These are phyloP conservation scores for Canavalia gladiata DNA, from an alignment of 306 rosid species.

Conservation along the genomic window DNA sequence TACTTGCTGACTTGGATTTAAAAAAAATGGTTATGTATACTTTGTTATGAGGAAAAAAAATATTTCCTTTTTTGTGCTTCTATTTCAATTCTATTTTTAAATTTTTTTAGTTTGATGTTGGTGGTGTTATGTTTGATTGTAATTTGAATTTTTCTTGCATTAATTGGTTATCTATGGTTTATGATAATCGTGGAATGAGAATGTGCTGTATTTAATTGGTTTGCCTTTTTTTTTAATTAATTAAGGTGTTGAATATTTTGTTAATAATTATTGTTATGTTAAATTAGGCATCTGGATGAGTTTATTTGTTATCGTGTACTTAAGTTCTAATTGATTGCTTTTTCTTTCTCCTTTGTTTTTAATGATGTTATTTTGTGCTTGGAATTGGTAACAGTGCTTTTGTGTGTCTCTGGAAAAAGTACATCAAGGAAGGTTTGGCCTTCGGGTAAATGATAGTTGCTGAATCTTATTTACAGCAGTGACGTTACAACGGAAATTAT, in stretches of 20 bases:
- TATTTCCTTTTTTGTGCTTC: neutral
- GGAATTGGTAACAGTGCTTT: constrained; percentile 11
- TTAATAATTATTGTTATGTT: neutral
- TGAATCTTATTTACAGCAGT: neutral
- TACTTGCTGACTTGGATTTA: no score
- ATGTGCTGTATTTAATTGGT: constrained; percentile 38
- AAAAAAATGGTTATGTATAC: no score
- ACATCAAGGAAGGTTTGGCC: no score
- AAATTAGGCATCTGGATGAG: neutral
- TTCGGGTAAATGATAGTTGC: neutral
- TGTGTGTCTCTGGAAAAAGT: constrained; percentile 35
- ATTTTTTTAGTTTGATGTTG: constrained; percentile 23
- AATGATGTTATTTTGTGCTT: constrained; percentile 17
- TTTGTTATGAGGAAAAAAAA: no score
- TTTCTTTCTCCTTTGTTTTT: neutral
- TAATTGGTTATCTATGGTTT: constrained; percentile 17
- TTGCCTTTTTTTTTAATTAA: constrained; percentile 18
- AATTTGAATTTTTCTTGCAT: constrained; percentile 22
- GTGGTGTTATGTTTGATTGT: neutral
- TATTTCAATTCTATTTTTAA: neutral
- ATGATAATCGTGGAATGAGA: constrained; percentile 12
- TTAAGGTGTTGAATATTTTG: neutral
- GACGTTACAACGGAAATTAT: constrained; percentile 4
- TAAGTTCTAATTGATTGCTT: neutral
- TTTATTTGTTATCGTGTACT: no score